Conservation (phyloP, 2,329 filamentous ascomycete genomes). For the Botryotinia globosa region DNA sequence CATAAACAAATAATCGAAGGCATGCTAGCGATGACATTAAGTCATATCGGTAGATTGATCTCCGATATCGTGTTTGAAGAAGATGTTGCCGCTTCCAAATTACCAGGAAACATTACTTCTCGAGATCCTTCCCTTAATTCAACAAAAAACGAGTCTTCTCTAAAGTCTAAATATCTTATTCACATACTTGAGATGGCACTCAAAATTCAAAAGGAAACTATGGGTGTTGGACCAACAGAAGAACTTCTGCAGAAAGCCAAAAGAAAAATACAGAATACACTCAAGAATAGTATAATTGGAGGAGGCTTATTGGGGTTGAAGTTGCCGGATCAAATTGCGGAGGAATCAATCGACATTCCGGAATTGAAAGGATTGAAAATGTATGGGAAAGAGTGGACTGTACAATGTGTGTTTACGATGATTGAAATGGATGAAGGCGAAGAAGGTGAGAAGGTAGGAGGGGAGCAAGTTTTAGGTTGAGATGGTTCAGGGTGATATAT, state of each 20-base stretch:
- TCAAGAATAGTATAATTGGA: background rate
- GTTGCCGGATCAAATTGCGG: background rate
- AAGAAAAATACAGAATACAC: background rate
- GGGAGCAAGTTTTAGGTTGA: background rate
- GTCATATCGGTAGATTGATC: constrained; percentile 43
- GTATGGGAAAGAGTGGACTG: background rate
- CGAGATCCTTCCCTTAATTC: accelerated
- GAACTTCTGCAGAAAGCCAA: background rate
- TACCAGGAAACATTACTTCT: background rate
- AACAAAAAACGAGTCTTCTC: background rate
- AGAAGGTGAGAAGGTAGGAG: background rate
- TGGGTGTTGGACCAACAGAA: background rate
- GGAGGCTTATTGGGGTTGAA: background rate
- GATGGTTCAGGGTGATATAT: background rate
- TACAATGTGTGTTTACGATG: background rate
- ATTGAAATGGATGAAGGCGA: background rate
- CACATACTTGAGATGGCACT: background rate
- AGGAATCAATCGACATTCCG: background rate
- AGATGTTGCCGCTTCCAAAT: background rate
- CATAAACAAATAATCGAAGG: constrained; percentile 41
- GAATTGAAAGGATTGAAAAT: background rate
- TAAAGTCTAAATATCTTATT: background rate
- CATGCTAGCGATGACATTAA: constrained; percentile 41
- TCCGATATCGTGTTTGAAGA: background rate
- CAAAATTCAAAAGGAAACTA: background rate